Conservation (phyloP, 208 protist genomes). For the Strigomonas culicis region DNA sequence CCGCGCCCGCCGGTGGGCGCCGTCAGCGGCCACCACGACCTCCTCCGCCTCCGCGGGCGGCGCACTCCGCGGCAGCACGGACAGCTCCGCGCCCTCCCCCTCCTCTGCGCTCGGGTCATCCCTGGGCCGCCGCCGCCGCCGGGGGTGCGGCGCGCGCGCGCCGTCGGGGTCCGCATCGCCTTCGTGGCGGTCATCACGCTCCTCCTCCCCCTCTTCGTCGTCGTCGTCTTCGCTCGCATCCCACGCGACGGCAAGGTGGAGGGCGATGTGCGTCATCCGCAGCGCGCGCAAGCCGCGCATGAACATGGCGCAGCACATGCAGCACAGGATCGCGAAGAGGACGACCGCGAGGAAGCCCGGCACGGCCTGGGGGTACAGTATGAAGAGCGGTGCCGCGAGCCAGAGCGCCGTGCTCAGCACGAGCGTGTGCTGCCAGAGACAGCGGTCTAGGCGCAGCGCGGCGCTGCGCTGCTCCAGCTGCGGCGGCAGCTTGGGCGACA, state of each 20-base stretch:
- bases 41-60: conserved; percentile 2
- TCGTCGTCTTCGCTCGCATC: conserved; percentile 8
- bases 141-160: background rate
- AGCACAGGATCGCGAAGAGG: conserved; percentile 28
- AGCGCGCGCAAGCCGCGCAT: conserved; percentile 31
- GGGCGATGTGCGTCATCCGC: conserved; percentile 36
- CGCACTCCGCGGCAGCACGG: background rate
- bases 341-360: conserved; percentile 29
- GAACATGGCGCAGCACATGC: conserved; percentile 24
- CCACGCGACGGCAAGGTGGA: conserved; percentile 37
- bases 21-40: background rate
- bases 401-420: conserved; percentile 27
- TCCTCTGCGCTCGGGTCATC: background rate
- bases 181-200: conserved; percentile 6
- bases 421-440: conserved; percentile 41
- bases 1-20: background rate
- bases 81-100: background rate
- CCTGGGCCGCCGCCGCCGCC: background rate
- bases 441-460: conserved; percentile 25
- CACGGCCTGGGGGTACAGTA: conserved; percentile 46
- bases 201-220: conserved; percentile 7
- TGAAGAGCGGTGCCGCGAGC: conserved; percentile 30
- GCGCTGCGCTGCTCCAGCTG: conserved; percentile 24
- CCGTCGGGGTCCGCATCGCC: no score
- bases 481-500: conserved; percentile 30